Percentiles rank a stretch among this genome's conserved stretches.
Evolutionary conservation across 495 filamentous ascomycete species (phyloP).

Genomic region (Hypomontagnella monticulosa): DNA sequence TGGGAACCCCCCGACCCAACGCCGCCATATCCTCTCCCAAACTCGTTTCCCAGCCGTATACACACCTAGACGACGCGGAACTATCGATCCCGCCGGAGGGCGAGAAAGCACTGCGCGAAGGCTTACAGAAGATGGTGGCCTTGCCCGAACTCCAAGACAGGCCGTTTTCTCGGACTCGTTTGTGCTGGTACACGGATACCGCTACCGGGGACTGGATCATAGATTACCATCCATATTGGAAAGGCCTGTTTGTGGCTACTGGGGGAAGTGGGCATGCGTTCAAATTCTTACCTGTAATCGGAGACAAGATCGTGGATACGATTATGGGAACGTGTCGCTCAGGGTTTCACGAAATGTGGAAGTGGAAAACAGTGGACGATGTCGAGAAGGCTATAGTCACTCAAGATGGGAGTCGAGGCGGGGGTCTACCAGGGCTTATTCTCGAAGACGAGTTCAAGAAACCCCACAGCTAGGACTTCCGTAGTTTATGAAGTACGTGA

Average conservation of each 20-base stretch:
- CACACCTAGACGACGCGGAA: constrained; percentile 53
- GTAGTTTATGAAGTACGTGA: no score
- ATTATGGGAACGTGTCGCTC: constrained; percentile 65
- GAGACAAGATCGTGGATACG: constrained; percentile 77
- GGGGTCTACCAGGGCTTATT: constrained; percentile 63
- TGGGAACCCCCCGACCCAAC: constrained; percentile 42
- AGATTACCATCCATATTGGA: constrained; percentile 73
- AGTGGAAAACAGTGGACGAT: constrained; percentile 62
- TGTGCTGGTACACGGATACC: constrained; percentile 94
- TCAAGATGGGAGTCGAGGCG: constrained; percentile 74
- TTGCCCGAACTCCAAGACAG: constrained; percentile 63
- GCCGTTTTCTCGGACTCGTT: constrained; percentile 71
- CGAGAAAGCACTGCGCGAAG: constrained; percentile 66
- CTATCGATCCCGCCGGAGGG: constrained; percentile 67
- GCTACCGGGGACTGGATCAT: constrained; percentile 83
- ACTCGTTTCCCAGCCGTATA: constrained; percentile 58
- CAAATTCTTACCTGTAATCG: constrained; percentile 89
- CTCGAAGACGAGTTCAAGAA: constrained; percentile 62
- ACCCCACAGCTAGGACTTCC: neutral
- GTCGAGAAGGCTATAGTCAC: constrained; percentile 52
- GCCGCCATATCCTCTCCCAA: neutral
- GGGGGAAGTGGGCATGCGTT: constrained; percentile 89
- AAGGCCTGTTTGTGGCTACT: constrained; percentile 79
- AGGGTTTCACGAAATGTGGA: constrained; percentile 73
- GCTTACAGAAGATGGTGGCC: constrained; percentile 70